A percentile compares a stretch with the other conserved stretches of the same genome.
phyloP scores from a whole-genome alignment of 2,329 filamentous ascomycete genomes.

The Coniochaeta pulveracea region DNA sequence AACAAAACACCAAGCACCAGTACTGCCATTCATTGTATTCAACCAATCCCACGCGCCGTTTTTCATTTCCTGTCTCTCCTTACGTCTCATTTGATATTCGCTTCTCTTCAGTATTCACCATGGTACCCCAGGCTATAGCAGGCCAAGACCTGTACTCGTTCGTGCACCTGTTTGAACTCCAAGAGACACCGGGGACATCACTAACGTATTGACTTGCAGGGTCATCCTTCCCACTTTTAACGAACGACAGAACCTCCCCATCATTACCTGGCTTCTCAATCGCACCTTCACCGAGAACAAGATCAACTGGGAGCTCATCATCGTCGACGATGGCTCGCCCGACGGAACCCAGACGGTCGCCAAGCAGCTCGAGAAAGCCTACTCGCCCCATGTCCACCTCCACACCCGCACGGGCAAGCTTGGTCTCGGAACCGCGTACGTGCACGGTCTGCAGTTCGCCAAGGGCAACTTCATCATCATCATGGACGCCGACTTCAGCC shows the following conservation, averaged over 20 bases:
- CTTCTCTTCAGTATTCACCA: conserved; percentile 1
- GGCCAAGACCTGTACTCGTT: conserved; percentile 4
- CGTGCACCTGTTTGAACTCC: neutral
- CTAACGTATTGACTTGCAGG: conserved; percentile 5
- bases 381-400: conserved; percentile 68
- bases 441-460: conserved; percentile 82
- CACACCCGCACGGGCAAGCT: conserved; percentile 89
- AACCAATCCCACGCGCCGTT: conserved; percentile 5
- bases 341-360: conserved; percentile 91
- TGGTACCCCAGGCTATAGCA: neutral
- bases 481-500: conserved; percentile 99
- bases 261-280: conserved; percentile 89
- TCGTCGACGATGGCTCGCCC: conserved; percentile 95
- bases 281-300: conserved; percentile 81
- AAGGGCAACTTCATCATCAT: conserved; percentile 96
- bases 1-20: no score
- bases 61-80: conserved; percentile 9
- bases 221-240: conserved; percentile 98
- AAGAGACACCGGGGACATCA: neutral
- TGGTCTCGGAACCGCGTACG: conserved; percentile 92
- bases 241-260: conserved; percentile 91
- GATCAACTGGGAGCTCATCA: conserved; percentile 93
- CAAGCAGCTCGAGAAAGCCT: conserved; percentile 79
- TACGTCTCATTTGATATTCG: conserved; percentile 1
- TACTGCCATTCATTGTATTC: conserved; percentile 4